phyloP scores from a whole-genome alignment of 148 eudicot species.

The Simmondsia chinensis region DNA sequence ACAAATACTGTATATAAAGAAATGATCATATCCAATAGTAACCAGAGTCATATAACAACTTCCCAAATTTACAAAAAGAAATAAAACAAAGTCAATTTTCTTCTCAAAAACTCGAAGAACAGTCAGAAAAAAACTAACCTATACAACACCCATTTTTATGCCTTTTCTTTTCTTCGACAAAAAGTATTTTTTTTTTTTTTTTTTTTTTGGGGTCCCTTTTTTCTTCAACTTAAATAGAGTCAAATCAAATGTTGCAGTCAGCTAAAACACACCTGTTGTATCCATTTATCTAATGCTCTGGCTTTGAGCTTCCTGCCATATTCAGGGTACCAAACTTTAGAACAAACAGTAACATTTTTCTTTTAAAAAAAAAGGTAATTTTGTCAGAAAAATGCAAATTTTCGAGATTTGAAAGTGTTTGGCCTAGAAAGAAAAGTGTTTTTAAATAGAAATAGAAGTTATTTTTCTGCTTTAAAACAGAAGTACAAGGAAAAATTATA shows the following conservation, averaged over 20 bases:
- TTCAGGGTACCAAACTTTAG: too few species aligned
- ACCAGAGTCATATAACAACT: conserved; percentile 9
- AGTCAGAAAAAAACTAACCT: conserved; percentile 56
- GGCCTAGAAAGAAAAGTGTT: too few species aligned
- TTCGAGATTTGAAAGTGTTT: too few species aligned
- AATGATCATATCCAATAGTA: conserved; percentile 15
- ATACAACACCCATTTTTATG: conserved; percentile 45
- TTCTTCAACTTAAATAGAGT: too few species aligned
- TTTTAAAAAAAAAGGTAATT: too few species aligned
- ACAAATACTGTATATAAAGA: conserved; percentile 4
- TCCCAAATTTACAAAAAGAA: conserved; percentile 34
- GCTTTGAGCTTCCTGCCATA: conserved; percentile 51
- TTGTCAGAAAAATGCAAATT: neutral
- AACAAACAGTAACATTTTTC: too few species aligned
- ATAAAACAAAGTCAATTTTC: conserved; percentile 39
- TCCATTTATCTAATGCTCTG: conserved; percentile 40
- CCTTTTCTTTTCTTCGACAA: conserved; percentile 13
- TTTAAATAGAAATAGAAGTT: too few species aligned
- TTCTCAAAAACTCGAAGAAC: conserved; percentile 85
- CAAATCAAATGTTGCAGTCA: conserved; percentile 21
- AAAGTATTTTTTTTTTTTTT: conserved; percentile 1
- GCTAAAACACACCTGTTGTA: conserved; percentile 16
- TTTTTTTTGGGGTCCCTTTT: too few species aligned
- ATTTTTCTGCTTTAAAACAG: too few species aligned
- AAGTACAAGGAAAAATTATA: too few species aligned